Percentiles rank a stretch among this genome's conserved stretches.
These are phyloP conservation scores for Selaginella moellendorffii DNA, from an alignment of 75 land plant species.

Conservation along the genomic window DNA sequence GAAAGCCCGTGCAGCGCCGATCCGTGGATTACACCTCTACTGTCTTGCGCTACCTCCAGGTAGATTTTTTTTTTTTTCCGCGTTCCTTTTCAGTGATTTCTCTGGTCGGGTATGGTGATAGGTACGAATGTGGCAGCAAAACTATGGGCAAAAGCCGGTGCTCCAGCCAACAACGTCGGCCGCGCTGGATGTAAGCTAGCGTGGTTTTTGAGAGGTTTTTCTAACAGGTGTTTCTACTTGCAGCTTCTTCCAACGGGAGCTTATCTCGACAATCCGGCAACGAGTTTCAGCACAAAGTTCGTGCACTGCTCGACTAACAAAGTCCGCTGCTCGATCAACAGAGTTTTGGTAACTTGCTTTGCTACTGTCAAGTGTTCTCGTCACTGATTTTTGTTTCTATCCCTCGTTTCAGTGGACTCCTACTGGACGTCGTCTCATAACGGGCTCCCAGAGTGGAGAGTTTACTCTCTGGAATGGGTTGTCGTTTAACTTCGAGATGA, in stretches of 20 bases:
- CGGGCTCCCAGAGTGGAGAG: conserved; percentile 98
- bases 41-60: conserved; percentile 90
- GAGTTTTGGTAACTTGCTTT: conserved; percentile 93
- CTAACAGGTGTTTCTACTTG: too few relatives aligned
- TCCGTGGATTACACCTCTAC: conserved; percentile 95
- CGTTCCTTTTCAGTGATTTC: neutral
- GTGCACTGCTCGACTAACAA: conserved; percentile 96
- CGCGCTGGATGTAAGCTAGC: conserved; percentile 37
- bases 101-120: conserved; percentile 18
- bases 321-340: conserved; percentile 89
- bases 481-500: conserved; percentile 99
- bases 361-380: too few relatives aligned
- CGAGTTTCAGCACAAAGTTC: conserved; percentile 93
- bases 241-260: conserved; percentile 90
- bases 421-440: conserved; percentile 88
- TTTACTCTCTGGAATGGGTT: conserved; percentile 99
- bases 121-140: conserved; percentile 88
- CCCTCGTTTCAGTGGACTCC: conserved; percentile 70
- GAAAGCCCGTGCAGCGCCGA: conserved; percentile 79
- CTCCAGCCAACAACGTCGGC: conserved; percentile 70
- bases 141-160: conserved; percentile 57
- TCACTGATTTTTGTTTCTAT: neutral
- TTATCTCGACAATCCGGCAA: conserved; percentile 83
- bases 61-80: conserved; percentile 12
- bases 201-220: too few relatives aligned